Conservation (phyloP, 2,329 filamentous ascomycete species). For the Amauroascus niger region DNA sequence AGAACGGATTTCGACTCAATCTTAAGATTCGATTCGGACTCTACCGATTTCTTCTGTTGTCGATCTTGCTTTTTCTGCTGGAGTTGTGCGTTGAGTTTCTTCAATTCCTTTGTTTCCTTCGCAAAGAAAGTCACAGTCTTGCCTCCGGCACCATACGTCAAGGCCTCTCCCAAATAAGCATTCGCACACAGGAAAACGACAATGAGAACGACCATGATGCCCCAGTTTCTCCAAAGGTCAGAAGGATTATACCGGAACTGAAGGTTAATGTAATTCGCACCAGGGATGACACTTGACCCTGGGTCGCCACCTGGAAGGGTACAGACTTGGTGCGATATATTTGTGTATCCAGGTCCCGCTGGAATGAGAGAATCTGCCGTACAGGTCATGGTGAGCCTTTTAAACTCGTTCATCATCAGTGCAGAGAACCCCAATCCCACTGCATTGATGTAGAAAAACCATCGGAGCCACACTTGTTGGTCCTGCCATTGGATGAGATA, state of each 20-base stretch:
- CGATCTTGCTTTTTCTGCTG: constrained; percentile 34
- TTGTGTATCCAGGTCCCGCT: constrained; percentile 31
- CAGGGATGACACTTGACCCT: constrained; percentile 46
- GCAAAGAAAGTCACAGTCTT: constrained; percentile 36
- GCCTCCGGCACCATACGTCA: constrained; percentile 34
- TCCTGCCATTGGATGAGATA: constrained; percentile 39
- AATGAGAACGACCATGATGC: constrained; percentile 57
- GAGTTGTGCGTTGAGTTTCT: constrained; percentile 30
- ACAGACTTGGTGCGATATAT: constrained; percentile 44
- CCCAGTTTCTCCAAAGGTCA: constrained; percentile 61
- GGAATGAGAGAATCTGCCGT: constrained; percentile 37
- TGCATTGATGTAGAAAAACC: constrained; percentile 74
- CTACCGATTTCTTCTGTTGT: constrained; percentile 26
- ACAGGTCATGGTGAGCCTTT: constrained; percentile 51
- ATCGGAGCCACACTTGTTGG: constrained; percentile 62
- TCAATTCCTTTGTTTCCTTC: constrained; percentile 29
- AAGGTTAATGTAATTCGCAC: constrained; percentile 48
- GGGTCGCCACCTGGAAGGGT: constrained; percentile 54
- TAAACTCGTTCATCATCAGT: constrained; percentile 76
- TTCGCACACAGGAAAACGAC: constrained; percentile 47
- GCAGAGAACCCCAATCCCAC: constrained; percentile 72
- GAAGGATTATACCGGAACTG: constrained; percentile 49
- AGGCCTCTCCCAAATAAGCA: constrained; percentile 31
- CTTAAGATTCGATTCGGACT: constrained; percentile 39
- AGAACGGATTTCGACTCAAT: constrained; percentile 51